A percentile compares a stretch with the other conserved stretches of the same genome.
phyloP scores from a whole-genome alignment of 2,329 filamentous ascomycete genomes.

The Hymenoscyphus fructigenus region DNA sequence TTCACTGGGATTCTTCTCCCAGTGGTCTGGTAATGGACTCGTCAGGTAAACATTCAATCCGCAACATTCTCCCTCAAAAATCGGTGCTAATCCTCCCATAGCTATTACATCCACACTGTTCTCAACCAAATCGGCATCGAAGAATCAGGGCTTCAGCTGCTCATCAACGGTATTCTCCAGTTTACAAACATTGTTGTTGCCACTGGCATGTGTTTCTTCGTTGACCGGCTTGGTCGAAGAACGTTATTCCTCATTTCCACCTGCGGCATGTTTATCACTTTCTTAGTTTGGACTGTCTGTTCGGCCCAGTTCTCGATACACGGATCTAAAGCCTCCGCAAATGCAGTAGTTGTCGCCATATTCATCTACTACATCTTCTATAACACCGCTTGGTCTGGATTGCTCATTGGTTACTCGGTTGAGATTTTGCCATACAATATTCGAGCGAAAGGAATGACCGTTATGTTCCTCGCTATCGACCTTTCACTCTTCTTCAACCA shows the following conservation, averaged over 20 bases:
- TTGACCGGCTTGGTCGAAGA: conserved; percentile 34
- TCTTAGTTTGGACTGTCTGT: conserved; percentile 34
- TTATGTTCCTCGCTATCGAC: conserved; percentile 44
- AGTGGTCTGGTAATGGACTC: conserved; percentile 56
- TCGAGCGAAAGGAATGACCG: conserved; percentile 38
- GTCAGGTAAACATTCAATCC: conserved; percentile 30
- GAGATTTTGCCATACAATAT: conserved; percentile 34
- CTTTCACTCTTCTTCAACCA: conserved; percentile 43
- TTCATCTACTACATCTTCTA: conserved; percentile 50
- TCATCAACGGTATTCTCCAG: conserved; percentile 39
- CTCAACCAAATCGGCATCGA: conserved; percentile 41
- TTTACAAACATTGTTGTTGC: conserved; percentile 28
- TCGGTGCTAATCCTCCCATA: conserved; percentile 17
- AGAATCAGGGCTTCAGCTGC: conserved; percentile 35
- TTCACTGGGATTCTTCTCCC: conserved; percentile 54
- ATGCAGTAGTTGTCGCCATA: conserved; percentile 44
- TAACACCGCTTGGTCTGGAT: conserved; percentile 35
- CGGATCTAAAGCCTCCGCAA: conserved; percentile 20
- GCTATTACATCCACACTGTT: conserved; percentile 39
- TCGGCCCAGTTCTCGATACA: conserved; percentile 25
- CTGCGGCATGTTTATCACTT: conserved; percentile 34
- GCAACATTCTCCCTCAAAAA: neutral
- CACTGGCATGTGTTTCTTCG: conserved; percentile 32
- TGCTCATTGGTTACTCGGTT: conserved; percentile 29
- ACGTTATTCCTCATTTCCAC: conserved; percentile 29